Evolutionary conservation across 768 basidiomycete genomes (phyloP).

Genomic region (Lanmaoa pseudosensibilis): DNA sequence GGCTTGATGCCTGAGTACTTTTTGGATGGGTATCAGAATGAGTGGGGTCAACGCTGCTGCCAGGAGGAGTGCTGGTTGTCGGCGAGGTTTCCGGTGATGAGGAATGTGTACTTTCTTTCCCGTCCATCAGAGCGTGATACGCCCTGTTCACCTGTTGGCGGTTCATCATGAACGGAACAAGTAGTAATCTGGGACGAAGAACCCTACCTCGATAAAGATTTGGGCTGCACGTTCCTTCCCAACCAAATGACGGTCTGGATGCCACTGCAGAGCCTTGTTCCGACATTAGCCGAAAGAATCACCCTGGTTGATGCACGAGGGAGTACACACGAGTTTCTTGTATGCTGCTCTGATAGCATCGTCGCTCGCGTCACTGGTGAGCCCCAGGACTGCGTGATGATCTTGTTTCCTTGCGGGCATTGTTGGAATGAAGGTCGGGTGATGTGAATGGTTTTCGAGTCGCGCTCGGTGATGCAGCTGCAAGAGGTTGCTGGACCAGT

Average conservation of each 20-base stretch:
- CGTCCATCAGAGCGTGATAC: constrained; percentile 53
- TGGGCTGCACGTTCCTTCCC: constrained; percentile 53
- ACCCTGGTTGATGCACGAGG: constrained; percentile 20
- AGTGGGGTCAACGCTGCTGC: constrained; percentile 21
- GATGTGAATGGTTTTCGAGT: constrained; percentile 12
- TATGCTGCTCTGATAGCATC: constrained; percentile 61
- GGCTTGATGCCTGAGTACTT: constrained; percentile 29
- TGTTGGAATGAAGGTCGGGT: constrained; percentile 17
- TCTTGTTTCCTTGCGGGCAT: constrained; percentile 31
- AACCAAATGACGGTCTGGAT: constrained; percentile 59
- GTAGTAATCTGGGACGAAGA: not conserved
- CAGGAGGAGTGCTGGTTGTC: constrained; percentile 20
- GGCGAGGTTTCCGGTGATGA: constrained; percentile 30
- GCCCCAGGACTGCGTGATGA: constrained; percentile 45
- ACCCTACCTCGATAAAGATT: constrained; percentile 57
- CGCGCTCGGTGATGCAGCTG: constrained; percentile 11
- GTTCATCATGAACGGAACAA: constrained; percentile 1
- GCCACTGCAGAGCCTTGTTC: constrained; percentile 60
- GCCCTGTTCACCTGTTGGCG: constrained; percentile 49
- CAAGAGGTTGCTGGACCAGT: constrained; percentile 1
- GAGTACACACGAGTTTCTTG: constrained; percentile 52
- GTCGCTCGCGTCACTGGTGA: constrained; percentile 44
- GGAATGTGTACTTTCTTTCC: constrained; percentile 35
- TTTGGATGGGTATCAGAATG: constrained; percentile 22
- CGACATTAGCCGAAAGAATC: constrained; percentile 20